A percentile compares a stretch with the other conserved stretches of the same genome.
These are phyloP conservation scores for Eucalyptus cloeziana DNA, from an alignment of 345 rosid species.

Conservation along the genomic window DNA sequence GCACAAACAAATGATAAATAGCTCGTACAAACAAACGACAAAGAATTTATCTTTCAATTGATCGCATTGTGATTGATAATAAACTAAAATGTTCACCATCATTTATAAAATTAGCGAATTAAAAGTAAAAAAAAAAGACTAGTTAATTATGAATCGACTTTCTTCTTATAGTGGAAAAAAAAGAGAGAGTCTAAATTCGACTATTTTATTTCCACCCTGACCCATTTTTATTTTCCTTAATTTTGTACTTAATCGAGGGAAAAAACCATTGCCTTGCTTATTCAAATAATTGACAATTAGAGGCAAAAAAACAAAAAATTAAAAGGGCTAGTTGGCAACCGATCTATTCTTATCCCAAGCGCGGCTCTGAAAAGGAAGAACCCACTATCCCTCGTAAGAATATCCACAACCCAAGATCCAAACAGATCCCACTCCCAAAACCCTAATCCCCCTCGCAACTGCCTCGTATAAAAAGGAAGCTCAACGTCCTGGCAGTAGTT, in stretches of 20 bases:
- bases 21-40: neutral
- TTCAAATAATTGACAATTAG: neutral
- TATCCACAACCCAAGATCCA: neutral
- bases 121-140: neutral
- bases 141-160: neutral
- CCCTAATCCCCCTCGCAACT: neutral
- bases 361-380: neutral
- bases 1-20: neutral
- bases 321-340: neutral
- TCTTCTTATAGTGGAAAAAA: neutral
- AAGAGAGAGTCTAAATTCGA: neutral
- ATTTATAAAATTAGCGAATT: neutral
- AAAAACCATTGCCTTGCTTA: neutral
- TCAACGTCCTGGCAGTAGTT: rapidly evolving
- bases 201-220: neutral
- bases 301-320: neutral
- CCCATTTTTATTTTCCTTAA: neutral
- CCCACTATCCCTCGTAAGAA: neutral
- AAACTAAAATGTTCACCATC: neutral
- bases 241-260: neutral
- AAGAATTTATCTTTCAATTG: neutral
- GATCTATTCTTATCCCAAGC: neutral
- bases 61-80: neutral
- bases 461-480: neutral
- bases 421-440: neutral